Evolutionary conservation across 73 alveolate genomes (phyloP).

Genomic region (Effrenium voratum): DNA sequence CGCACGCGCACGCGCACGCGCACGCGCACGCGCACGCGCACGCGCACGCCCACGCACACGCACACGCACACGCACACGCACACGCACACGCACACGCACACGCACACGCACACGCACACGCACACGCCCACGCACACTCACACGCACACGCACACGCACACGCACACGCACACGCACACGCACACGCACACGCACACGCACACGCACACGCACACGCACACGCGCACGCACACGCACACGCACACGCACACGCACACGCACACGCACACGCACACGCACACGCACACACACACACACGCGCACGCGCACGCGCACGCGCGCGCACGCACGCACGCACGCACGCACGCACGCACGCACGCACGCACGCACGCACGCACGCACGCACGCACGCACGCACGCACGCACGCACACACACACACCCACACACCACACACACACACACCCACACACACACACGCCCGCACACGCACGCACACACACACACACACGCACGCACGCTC

Average conservation of each 20-base stretch:
- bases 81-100: neutral
- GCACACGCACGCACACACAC: too few species aligned
- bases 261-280: neutral
- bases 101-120: neutral
- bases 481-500: too few species aligned
- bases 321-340: neutral
- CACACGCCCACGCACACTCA: neutral
- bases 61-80: neutral
- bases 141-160: neutral
- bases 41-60: neutral
- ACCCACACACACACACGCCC: too few species aligned
- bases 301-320: neutral
- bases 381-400: neutral
- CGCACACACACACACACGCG: neutral
- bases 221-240: neutral
- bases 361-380: neutral
- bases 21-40: neutral
- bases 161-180: neutral
- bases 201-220: constrained; percentile 5
- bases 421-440: too few species aligned
- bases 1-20: neutral
- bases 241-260: neutral
- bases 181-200: neutral
- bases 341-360: neutral
- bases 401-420: neutral